Evolutionary conservation across 495 filamentous ascomycete genomes (phyloP), one percentile per base, ranked within the genome.

Genomic region (Lentithecium fluviatile): DNA sequence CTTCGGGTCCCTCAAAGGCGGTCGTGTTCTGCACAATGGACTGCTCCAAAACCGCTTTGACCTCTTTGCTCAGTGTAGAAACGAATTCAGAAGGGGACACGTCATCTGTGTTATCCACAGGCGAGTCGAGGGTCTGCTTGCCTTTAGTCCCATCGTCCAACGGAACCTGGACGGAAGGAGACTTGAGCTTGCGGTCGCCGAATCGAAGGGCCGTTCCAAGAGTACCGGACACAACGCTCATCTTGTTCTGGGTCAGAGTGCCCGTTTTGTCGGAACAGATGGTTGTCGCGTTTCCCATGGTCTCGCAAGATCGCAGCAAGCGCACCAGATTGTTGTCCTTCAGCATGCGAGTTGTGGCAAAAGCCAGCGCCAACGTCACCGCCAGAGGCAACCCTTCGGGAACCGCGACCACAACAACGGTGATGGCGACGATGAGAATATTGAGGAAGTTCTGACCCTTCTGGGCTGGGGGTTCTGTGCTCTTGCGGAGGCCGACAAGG

Each of bases 251-350:
- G 2, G 85, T 88, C n/a, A 97, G 77, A 2, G 93, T 97, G 55
- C 93, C 93, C 0, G 93, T 97, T 73, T 97, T 97, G 76, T 97
- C 93, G 2, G 92, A 96, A 74, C 93, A 97, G 48, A 97, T 89
- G 1, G 90, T 93, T 0, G 92, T 96, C 4, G 93, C 93, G 73
- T 96, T 96, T 21, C 93, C 93, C 93, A 97, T 97, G n/a, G 93
- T 95, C 73, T 97, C 93, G 73, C 93, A 97, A 45, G 93, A 92
- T 66, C 90, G 86, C 38, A 97, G 78, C 55, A 93, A 82, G 25
- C 93, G 89, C 50, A 97, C 93, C 48, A 97, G 73, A 63, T 97
- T 97, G 74, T 96, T 93, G 67, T 97, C 93, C 72, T 89, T 94
- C 45, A 96, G 77, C 93, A 97, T 97, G 24, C 91, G 80, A 20